Evolutionary conservation across 331 rosid species (phyloP).

Genomic region (Saraca asoca): DNA sequence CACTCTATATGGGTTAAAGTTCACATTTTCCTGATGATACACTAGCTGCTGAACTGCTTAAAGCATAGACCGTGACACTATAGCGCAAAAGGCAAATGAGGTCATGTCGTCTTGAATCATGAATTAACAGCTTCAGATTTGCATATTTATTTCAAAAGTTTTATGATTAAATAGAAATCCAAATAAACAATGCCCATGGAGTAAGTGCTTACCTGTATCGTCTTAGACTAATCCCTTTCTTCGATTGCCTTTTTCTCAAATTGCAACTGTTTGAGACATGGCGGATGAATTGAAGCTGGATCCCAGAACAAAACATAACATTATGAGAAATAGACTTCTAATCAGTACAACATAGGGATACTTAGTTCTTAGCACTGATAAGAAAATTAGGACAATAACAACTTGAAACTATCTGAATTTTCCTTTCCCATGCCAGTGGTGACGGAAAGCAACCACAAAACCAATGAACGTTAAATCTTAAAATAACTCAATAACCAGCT

Average conservation of each 20-base stretch:
- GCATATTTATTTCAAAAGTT: background rate
- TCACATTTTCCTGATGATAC: slow-evolving; percentile 19
- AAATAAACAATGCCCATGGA: background rate
- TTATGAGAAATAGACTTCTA: slow-evolving; percentile 3
- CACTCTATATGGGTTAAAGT: slow-evolving; percentile 9
- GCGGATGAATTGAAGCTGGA: slow-evolving; percentile 70
- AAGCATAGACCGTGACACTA: slow-evolving; percentile 15
- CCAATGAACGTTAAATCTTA: too few relatives aligned
- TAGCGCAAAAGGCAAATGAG: slow-evolving; percentile 26
- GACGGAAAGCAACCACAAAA: too few relatives aligned
- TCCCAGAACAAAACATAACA: slow-evolving; percentile 32
- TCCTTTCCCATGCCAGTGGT: background rate
- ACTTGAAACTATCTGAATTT: slow-evolving; percentile 14
- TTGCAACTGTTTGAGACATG: slow-evolving; percentile 62
- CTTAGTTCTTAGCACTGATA: slow-evolving; percentile 8
- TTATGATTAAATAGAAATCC: background rate
- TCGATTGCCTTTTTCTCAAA: slow-evolving; percentile 45
- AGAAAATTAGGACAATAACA: slow-evolving; percentile 13
- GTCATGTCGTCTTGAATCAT: slow-evolving; percentile 23
- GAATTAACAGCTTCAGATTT: background rate
- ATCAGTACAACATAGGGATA: slow-evolving; percentile 3
- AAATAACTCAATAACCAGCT: background rate
- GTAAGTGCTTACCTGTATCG: slow-evolving; percentile 39
- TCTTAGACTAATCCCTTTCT: slow-evolving; percentile 43
- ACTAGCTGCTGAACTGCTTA: slow-evolving; percentile 4